These are phyloP conservation scores for Lasiodiplodia hormozganensis DNA, from an alignment of 2,329 filamentous ascomycete species.

Conservation along the genomic window DNA sequence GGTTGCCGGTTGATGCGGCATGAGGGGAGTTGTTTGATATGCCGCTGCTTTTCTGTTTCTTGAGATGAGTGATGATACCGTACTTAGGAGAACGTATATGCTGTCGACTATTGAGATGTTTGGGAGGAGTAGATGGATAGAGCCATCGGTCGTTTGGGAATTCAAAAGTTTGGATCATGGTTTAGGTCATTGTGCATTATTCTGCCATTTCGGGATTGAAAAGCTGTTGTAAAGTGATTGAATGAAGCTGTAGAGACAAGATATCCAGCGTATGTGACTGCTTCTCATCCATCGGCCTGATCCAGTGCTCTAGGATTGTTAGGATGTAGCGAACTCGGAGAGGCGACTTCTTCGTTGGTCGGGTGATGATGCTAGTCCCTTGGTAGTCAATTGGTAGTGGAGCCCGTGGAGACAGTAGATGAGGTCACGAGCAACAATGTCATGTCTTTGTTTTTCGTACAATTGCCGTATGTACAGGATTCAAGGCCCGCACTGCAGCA, in stretches of 20 bases:
- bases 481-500: slow-evolving; percentile 5
- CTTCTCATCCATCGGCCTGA: not conserved
- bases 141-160: not conserved
- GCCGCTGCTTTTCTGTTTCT: not conserved
- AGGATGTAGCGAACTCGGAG: not conserved
- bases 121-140: not conserved
- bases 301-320: not conserved
- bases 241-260: too few species aligned
- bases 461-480: slow-evolving; percentile 25
- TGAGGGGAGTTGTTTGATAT: not conserved
- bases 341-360: not conserved
- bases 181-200: not conserved
- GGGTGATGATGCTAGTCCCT: not conserved
- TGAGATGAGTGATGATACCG: slow-evolving; percentile 9
- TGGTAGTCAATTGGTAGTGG: not conserved
- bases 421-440: not conserved
- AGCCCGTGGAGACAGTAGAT: not conserved
- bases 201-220: too few species aligned
- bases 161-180: not conserved
- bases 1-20: slow-evolving; percentile 19
- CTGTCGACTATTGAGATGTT: not conserved
- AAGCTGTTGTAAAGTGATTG: too few species aligned
- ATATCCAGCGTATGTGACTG: too few species aligned
- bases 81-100: not conserved
- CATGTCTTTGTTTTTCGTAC: slow-evolving; percentile 5